These are phyloP conservation scores for Boletellus dicymbophilus DNA, from an alignment of 1,284 basidiomycete species.

Conservation along the genomic window DNA sequence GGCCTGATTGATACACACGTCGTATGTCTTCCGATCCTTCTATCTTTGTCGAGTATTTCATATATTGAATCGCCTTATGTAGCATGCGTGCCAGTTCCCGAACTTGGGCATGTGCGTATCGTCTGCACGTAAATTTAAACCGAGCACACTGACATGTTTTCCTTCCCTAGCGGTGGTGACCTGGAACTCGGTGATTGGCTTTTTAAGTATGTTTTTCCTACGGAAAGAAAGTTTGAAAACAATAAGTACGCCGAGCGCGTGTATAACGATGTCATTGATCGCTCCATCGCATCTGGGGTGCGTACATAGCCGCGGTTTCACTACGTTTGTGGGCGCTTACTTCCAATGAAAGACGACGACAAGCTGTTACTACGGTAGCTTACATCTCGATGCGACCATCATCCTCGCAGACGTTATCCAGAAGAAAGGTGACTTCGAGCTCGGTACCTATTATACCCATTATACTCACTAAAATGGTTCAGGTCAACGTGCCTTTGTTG, in stretches of 20 bases:
- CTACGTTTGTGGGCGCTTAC: neutral
- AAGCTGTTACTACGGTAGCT: slow-evolving; percentile 87
- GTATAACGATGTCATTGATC: slow-evolving; percentile 74
- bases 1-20: slow-evolving; percentile 92
- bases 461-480: neutral
- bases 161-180: slow-evolving; percentile 61
- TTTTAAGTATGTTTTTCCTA: slow-evolving; percentile 82
- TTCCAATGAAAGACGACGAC: slow-evolving; percentile 73
- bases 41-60: neutral
- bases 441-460: neutral
- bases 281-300: slow-evolving; percentile 80
- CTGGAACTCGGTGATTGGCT: slow-evolving; percentile 90
- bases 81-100: slow-evolving; percentile 91
- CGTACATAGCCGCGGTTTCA: slow-evolving; percentile 32
- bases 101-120: slow-evolving; percentile 71
- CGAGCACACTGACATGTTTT: slow-evolving; percentile 1
- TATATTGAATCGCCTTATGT: neutral
- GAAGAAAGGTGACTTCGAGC: slow-evolving; percentile 47
- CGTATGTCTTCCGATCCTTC: slow-evolving; percentile 41
- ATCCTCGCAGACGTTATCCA: slow-evolving; percentile 78
- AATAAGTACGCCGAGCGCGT: slow-evolving; percentile 64
- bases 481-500: slow-evolving; percentile 89
- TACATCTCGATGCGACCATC: slow-evolving; percentile 82
- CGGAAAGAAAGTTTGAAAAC: slow-evolving; percentile 77
- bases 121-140: neutral